A percentile compares a stretch with the other conserved stretches of the same genome.
These are phyloP conservation scores for Trichoderma cornu-damae DNA, from an alignment of 2,329 filamentous ascomycete species.

Conservation along the genomic window DNA sequence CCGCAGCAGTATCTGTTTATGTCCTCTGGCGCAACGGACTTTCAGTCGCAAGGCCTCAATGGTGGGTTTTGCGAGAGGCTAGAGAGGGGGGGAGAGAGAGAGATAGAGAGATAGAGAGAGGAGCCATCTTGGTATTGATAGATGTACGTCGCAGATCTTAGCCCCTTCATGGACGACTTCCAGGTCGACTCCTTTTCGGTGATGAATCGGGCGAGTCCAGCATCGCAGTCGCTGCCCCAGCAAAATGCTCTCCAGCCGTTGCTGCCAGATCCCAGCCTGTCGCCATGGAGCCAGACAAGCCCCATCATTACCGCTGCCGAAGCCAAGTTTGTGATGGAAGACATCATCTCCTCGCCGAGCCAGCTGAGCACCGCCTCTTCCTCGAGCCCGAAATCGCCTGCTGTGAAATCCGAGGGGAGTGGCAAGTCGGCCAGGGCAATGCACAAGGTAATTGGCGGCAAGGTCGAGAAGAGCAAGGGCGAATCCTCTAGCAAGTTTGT, in stretches of 20 bases:
- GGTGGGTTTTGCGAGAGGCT: conserved; percentile 25
- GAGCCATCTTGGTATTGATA: background rate
- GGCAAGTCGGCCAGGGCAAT: conserved; percentile 33
- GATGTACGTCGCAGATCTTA: conserved; percentile 26
- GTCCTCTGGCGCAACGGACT: conserved; percentile 26
- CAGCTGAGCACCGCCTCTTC: conserved; percentile 26
- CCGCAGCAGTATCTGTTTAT: conserved; percentile 39
- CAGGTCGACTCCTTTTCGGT: conserved; percentile 29
- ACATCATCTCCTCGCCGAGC: conserved; percentile 33
- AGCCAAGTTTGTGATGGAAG: conserved; percentile 37
- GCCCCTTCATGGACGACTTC: conserved; percentile 32
- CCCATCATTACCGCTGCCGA: conserved; percentile 28
- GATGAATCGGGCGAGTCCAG: conserved; percentile 29
- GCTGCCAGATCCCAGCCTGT: background rate
- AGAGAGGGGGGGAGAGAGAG: too few species aligned
- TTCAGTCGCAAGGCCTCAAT: conserved; percentile 28
- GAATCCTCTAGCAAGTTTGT: conserved; percentile 45
- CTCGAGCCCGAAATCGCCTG: conserved; percentile 30
- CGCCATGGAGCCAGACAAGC: conserved; percentile 40
- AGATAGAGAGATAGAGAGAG: background rate
- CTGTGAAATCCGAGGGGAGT: conserved; percentile 27
- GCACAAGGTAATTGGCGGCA: conserved; percentile 41
- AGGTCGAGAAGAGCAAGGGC: conserved; percentile 44
- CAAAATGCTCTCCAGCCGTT: conserved; percentile 30
- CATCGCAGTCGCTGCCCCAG: conserved; percentile 35